Conservation (phyloP, 768 basidiomycete genomes). For the Rickenella mellea region DNA sequence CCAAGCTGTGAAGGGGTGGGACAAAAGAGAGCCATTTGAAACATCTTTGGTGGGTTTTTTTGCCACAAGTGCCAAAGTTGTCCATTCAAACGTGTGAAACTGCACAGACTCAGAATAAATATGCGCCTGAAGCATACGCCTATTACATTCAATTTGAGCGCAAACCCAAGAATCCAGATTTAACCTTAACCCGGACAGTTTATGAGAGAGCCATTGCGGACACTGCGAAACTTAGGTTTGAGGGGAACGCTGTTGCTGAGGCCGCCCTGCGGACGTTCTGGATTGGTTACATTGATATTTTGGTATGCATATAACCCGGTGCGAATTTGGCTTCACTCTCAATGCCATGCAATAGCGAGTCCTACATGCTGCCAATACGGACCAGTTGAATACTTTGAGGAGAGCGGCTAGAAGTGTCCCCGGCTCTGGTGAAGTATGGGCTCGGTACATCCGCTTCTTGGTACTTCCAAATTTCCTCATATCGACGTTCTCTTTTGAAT, state of each 20-base stretch:
- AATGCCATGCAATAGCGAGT: slow-evolving; percentile 31
- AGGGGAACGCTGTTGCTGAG: slow-evolving; percentile 47
- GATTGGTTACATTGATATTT: slow-evolving; percentile 60
- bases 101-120: slow-evolving; percentile 12
- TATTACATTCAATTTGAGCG: slow-evolving; percentile 58
- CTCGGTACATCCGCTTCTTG: slow-evolving; percentile 63
- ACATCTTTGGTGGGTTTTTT: slow-evolving; percentile 39
- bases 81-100: background rate
- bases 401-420: slow-evolving; percentile 69
- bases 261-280: slow-evolving; percentile 57
- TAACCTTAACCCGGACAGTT: slow-evolving; percentile 43
- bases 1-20: slow-evolving; percentile 48
- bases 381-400: slow-evolving; percentile 32
- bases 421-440: slow-evolving; percentile 69
- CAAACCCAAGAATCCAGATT: slow-evolving; percentile 47
- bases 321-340: background rate
- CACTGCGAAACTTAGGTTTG: slow-evolving; percentile 50
- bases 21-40: slow-evolving; percentile 58
- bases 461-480: slow-evolving; percentile 22
- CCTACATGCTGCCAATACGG: slow-evolving; percentile 31
- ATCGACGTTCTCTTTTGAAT: background rate
- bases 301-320: slow-evolving; percentile 34
- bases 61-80: slow-evolving; percentile 12
- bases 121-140: slow-evolving; percentile 51
- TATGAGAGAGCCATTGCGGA: slow-evolving; percentile 74